Evolutionary conservation across 345 rosid genomes (phyloP), one percentile per base, ranked within the genome.

Genomic region (Salix brachista): DNA sequence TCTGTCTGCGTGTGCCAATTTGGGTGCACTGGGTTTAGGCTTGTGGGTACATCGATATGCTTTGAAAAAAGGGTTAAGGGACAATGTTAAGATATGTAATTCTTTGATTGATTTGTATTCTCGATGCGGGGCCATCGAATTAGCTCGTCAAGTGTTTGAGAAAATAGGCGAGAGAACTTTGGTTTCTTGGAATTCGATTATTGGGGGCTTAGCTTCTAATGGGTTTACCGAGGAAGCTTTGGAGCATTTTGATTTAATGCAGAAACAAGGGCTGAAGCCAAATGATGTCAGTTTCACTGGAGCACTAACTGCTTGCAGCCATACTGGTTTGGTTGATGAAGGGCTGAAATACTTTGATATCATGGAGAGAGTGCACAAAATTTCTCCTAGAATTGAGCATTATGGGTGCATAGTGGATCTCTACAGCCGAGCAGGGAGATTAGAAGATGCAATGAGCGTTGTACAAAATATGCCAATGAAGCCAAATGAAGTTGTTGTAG

Each of bases 361-460:
- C 65, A 90, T 92, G 94, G 86, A 80, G 78, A 80, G 75, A 42
- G 84, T 83, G 69, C 81, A 83, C 78, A 70, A 76, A 65, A 86
- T 94, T 69, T 71, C 80, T 25, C 94, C 98, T 7, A 77, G 91
- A 48, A 90, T 94, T 65, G 94, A 91, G 78, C 98, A 92, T 71
- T 94, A 89, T 11, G 96, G 96, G 11, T 94, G 98, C 89, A 69
- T 94, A 60, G 97, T 94, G 23, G 95, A 92, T 88, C 88, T 92
- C 61, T 91, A 87, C 76, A 90, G 94, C 78, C 94, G 95, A 13
- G 91, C 97, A 14, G 97, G 98, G 65, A 86, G 84, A 75, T 71
- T 94, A 74, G 92, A 92, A 85, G 91, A 91, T 12, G 94, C 96
- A 32, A 46, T 88, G 79, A 68, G 74, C 6, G 83, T 92, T 34